phyloP scores from a whole-genome alignment of 768 basidiomycete genomes.

The Suillus placidus region DNA sequence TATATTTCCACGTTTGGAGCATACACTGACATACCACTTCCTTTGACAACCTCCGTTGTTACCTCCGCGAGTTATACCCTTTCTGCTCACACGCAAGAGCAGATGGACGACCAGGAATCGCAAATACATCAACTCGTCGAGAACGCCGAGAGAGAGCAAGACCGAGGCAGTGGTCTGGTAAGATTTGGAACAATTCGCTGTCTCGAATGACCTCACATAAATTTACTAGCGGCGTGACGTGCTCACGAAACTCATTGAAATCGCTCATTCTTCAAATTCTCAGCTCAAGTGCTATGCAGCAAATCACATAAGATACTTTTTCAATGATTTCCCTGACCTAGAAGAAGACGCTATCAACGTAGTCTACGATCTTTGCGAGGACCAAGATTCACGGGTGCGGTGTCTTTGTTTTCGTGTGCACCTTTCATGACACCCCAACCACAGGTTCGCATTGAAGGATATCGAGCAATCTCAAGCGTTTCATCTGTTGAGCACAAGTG shows the following conservation, averaged over 20 bases:
- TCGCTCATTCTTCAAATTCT: slow-evolving; percentile 50
- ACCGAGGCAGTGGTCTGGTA: slow-evolving; percentile 44
- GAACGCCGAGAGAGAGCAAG: slow-evolving; percentile 43
- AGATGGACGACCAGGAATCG: slow-evolving; percentile 19
- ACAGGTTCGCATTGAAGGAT: slow-evolving; percentile 73
- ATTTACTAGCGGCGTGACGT: slow-evolving; percentile 51
- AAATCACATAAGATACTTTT: slow-evolving; percentile 55
- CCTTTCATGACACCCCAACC: slow-evolving; percentile 4
- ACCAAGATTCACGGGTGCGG: slow-evolving; percentile 55
- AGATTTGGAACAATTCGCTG: slow-evolving; percentile 15
- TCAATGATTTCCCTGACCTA: slow-evolving; percentile 70
- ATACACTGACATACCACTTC: background rate
- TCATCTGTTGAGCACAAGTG: slow-evolving; percentile 54
- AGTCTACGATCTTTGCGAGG: slow-evolving; percentile 80
- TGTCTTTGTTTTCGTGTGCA: slow-evolving; percentile 5
- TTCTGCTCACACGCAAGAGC: background rate
- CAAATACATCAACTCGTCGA: slow-evolving; percentile 41
- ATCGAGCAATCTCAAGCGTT: slow-evolving; percentile 57
- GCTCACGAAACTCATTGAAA: slow-evolving; percentile 54
- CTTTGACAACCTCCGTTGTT: background rate
- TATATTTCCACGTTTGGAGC: slow-evolving; percentile 22
- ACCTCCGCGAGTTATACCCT: slow-evolving; percentile 1
- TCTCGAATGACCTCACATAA: slow-evolving; percentile 13
- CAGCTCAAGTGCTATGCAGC: slow-evolving; percentile 60
- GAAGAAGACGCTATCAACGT: slow-evolving; percentile 77